Percentiles rank a stretch among this genome's conserved stretches.
Evolutionary conservation across 2,329 filamentous ascomycete genomes (phyloP).

Genomic region (Nigrospora sphaerica): DNA sequence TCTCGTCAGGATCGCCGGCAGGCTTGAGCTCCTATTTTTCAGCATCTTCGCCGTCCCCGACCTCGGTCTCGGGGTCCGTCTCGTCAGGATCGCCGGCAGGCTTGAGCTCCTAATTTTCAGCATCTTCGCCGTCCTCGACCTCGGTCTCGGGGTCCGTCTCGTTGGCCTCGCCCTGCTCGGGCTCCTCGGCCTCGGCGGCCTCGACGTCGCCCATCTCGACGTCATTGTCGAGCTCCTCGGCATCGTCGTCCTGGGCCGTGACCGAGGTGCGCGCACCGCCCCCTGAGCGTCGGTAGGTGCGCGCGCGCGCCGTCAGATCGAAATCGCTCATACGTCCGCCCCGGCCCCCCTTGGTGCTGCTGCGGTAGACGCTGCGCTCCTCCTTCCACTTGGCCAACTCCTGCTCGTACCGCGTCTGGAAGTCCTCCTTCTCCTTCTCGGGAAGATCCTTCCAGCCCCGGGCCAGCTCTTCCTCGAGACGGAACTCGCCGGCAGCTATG

Average conservation of each 20-base stretch:
- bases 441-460: constrained; percentile 47
- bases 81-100: constrained; percentile 13
- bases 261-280: constrained; percentile 11
- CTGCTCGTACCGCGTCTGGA: constrained; percentile 33
- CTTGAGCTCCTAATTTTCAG: constrained; percentile 10
- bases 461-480: constrained; percentile 48
- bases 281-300: constrained; percentile 12
- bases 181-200: constrained; percentile 6
- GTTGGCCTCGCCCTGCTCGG: constrained; percentile 14
- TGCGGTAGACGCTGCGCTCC: constrained; percentile 31
- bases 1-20: constrained; percentile 14
- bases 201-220: constrained; percentile 8
- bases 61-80: constrained; percentile 25
- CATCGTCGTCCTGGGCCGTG: constrained; percentile 3
- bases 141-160: constrained; percentile 26
- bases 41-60: constrained; percentile 19
- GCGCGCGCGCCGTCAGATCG: constrained; percentile 1
- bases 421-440: constrained; percentile 41
- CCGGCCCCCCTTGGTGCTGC: constrained; percentile 15
- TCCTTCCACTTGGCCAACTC: constrained; percentile 33
- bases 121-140: constrained; percentile 20
- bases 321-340: constrained; percentile 20
- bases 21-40: constrained; percentile 10
- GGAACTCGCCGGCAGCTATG: constrained; percentile 24
- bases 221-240: constrained; percentile 7